Percentiles rank a stretch among this genome's conserved stretches.
Evolutionary conservation across 2,329 filamentous ascomycete genomes (phyloP).

Genomic region (Pseudogymnoascus sp.): DNA sequence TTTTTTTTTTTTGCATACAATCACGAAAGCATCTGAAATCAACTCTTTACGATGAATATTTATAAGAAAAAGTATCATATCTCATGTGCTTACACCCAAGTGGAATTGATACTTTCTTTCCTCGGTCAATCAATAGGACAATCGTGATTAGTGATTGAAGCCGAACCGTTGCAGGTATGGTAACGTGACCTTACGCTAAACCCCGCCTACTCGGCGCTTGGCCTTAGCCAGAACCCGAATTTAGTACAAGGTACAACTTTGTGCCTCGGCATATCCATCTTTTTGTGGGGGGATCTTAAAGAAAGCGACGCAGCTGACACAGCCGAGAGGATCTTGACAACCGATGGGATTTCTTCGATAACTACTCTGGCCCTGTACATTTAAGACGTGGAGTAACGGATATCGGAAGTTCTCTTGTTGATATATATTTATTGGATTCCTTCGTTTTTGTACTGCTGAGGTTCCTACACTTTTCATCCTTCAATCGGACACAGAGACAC

Average conservation of each 20-base stretch:
- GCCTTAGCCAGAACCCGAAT: not conserved
- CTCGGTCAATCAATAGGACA: not conserved
- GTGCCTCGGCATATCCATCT: slow-evolving; percentile 2
- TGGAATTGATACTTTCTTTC: not conserved
- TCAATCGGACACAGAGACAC: not conserved
- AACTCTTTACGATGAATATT: not conserved
- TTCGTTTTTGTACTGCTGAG: not conserved
- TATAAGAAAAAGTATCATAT: not conserved
- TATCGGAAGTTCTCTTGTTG: not conserved
- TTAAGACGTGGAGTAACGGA: not conserved
- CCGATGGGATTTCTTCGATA: not conserved
- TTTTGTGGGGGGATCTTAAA: not conserved
- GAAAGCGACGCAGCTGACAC: not conserved
- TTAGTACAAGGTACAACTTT: not conserved
- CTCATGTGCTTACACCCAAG: not conserved
- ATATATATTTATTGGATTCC: not conserved
- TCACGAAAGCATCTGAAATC: not conserved
- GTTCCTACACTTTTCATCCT: not conserved
- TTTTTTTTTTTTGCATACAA: not conserved
- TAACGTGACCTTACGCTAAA: not conserved
- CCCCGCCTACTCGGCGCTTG: slow-evolving; percentile 1
- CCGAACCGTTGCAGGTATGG: slow-evolving; percentile 32
- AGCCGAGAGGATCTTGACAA: not conserved
- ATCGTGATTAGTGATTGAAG: slow-evolving; percentile 24
- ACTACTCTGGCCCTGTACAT: not conserved